Evolutionary conservation across 306 rosid genomes (phyloP), one percentile per base, ranked within the genome.

Genomic region (Pyrus communis): DNA sequence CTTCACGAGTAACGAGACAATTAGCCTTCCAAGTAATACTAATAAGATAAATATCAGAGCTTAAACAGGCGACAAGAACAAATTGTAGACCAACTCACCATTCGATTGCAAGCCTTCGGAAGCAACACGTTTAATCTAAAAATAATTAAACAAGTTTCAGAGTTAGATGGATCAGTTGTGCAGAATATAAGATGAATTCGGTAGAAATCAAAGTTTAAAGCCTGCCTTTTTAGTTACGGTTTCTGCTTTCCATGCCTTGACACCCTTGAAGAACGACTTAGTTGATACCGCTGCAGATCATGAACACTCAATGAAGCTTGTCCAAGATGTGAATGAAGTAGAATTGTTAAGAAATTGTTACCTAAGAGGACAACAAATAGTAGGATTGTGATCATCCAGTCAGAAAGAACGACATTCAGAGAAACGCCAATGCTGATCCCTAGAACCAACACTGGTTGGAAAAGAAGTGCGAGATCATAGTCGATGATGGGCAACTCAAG

Each of bases 181-280:
- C 4, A 58, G 15, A 58, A 23, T 38, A 35, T 40, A 23, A 83
- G 85, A 69, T 49, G 88, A 85, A 59, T 88, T 88, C 5, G 49
- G 4, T 35, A 35, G 23, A 4, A 67, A 17, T 19, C 54, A 76
- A 21, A 58, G 9, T 11, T 21, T 14, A 15, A 22, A 75, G 80
- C 82, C 52, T 59, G 76, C 97, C 87, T 79, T 85, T 80, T 83
- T 82, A 85, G 85, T 84, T 45, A 83, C 25, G 57, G 93, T 89
- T 91, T 91, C 97, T 76, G 82, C 87, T 67, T 91, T 89, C 97
- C 97, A 91, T 42, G 93, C 80, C 51, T 86, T 86, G 38, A 87
- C 79, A 14, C 97, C 93, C 82, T 87, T 89, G 13, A 78, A 31
- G 78, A 91, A 87, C 19, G 97, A 90, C 80, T 86, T 91, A 2